These are phyloP conservation scores for Suillus americanus DNA, from an alignment of 768 basidiomycete species.

Conservation along the genomic window DNA sequence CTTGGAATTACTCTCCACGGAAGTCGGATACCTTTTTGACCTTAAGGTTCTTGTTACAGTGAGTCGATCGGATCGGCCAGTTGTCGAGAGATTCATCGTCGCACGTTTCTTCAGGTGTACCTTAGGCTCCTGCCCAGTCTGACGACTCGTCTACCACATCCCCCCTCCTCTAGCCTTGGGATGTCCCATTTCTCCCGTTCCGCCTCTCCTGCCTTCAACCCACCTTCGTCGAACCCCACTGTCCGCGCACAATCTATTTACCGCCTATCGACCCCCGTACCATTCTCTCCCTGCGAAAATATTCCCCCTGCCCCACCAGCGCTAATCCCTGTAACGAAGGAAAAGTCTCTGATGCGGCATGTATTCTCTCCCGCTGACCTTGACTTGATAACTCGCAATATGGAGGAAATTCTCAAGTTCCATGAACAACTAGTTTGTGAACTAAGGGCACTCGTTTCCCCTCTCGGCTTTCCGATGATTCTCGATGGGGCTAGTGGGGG, in stretches of 20 bases:
- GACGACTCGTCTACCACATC: constrained; percentile 26
- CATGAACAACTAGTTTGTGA: constrained; percentile 68
- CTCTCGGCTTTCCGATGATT: constrained; percentile 49
- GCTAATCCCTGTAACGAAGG: constrained; percentile 13
- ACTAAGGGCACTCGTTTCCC: constrained; percentile 48
- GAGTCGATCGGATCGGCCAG: constrained; percentile 22
- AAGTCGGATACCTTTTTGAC: constrained; percentile 79
- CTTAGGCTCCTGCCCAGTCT: constrained; percentile 56
- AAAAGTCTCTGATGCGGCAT: constrained; percentile 39
- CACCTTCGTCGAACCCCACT: constrained; percentile 43
- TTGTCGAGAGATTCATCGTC: neutral
- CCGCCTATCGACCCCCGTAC: constrained; percentile 22
- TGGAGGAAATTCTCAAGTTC: constrained; percentile 61
- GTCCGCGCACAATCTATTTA: constrained; percentile 48
- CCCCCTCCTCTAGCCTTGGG: constrained; percentile 23
- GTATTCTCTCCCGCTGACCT: constrained; percentile 61
- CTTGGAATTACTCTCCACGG: constrained; percentile 82
- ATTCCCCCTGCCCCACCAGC: neutral
- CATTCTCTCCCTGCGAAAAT: constrained; percentile 21
- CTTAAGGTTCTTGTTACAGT: constrained; percentile 77
- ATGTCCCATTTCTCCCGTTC: constrained; percentile 36
- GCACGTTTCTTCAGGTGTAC: constrained; percentile 51
- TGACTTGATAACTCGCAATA: constrained; percentile 62
- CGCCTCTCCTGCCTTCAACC: constrained; percentile 38
- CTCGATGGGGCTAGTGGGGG: constrained; percentile 18